Conservation (phyloP, 768 basidiomycete genomes). For the Royoungia palumana region DNA sequence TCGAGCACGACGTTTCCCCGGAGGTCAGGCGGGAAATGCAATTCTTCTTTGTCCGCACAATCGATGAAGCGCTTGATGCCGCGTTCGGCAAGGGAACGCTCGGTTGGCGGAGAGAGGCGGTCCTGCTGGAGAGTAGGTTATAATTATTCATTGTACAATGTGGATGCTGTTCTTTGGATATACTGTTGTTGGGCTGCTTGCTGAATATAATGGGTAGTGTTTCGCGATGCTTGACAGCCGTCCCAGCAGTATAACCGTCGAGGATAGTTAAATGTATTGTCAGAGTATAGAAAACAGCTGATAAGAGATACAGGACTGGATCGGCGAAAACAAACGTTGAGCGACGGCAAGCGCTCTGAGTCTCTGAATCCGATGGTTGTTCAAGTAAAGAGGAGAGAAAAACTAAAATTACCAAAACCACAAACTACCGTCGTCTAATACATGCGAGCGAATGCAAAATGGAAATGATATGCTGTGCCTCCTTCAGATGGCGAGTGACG, state of each 20-base stretch:
- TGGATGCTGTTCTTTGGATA: neutral
- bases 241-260: too few relatives aligned
- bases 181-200: neutral
- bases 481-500: slow-evolving; percentile 63
- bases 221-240: neutral
- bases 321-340: slow-evolving; percentile 3
- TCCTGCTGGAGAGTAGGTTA: slow-evolving; percentile 53
- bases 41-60: slow-evolving; percentile 76
- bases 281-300: slow-evolving; percentile 8
- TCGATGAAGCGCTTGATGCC: slow-evolving; percentile 77
- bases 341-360: slow-evolving; percentile 3
- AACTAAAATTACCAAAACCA: slow-evolving; percentile 28
- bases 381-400: slow-evolving; percentile 2
- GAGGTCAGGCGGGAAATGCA: slow-evolving; percentile 74
- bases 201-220: neutral
- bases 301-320: slow-evolving; percentile 14
- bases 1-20: slow-evolving; percentile 76
- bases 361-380: slow-evolving; percentile 6
- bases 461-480: slow-evolving; percentile 53
- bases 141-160: slow-evolving; percentile 21
- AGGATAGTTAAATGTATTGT: neutral
- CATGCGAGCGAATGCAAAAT: slow-evolving; percentile 51
- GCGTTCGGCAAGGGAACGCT: slow-evolving; percentile 74
- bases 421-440: slow-evolving; percentile 47
- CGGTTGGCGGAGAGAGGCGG: slow-evolving; percentile 55